A percentile compares a stretch with the other conserved stretches of the same genome.
Evolutionary conservation across 805 yeast genomes (phyloP).

Genomic region (Priceomyces carsonii): DNA sequence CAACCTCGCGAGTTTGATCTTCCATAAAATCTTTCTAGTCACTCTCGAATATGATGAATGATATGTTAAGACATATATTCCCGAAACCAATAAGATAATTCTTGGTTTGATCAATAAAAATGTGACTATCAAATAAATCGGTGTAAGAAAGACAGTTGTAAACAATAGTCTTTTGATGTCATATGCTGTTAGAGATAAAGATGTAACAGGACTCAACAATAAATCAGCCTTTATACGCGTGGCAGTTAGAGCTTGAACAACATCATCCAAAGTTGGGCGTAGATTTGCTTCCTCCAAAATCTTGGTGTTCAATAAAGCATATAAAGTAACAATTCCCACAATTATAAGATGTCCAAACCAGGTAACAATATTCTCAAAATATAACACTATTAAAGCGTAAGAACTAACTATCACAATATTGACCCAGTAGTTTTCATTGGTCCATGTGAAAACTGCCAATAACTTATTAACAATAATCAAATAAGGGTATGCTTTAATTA

Average conservation of each 20-base stretch:
- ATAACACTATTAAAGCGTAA: constrained; percentile 62
- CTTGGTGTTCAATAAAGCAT: constrained; percentile 56
- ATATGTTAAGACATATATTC: constrained; percentile 68
- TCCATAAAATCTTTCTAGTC: constrained; percentile 83
- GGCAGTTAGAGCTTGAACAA: constrained; percentile 72
- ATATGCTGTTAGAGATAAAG: constrained; percentile 68
- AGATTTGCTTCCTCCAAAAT: constrained; percentile 59
- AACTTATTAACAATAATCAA: constrained; percentile 68
- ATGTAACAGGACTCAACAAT: constrained; percentile 76
- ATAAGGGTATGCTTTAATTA: constrained; percentile 84
- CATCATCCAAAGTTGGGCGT: constrained; percentile 85
- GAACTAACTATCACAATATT: constrained; percentile 60
- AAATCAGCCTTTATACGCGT: constrained; percentile 77
- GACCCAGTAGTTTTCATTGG: constrained; percentile 79
- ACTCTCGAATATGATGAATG: constrained; percentile 87
- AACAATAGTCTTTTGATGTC: constrained; percentile 79
- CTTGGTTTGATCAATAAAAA: constrained; percentile 73
- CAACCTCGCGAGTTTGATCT: constrained; percentile 67
- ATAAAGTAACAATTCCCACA: constrained; percentile 60
- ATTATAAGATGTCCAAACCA: constrained; percentile 80
- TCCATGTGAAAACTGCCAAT: constrained; percentile 84
- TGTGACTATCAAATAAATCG: constrained; percentile 72
- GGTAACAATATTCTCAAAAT: constrained; percentile 75
- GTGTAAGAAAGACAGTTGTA: constrained; percentile 84
- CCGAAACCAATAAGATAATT: constrained; percentile 56